Conservation (phyloP, 2,329 filamentous ascomycete species). For the Rosellinia necatrix region DNA sequence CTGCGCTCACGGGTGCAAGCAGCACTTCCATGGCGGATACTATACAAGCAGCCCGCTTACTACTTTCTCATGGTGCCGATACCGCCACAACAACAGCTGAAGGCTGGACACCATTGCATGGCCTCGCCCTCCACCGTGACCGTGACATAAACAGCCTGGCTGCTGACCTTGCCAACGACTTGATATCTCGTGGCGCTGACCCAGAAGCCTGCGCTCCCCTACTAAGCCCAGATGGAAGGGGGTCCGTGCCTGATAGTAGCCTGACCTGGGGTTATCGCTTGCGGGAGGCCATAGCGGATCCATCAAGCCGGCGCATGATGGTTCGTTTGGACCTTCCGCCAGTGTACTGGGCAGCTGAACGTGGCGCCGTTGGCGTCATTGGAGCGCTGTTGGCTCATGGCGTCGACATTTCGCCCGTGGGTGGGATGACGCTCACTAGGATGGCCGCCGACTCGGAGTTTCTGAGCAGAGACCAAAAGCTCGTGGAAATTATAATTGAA, state of each 20-base stretch:
- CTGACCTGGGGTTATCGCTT: background rate
- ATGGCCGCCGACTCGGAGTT: background rate
- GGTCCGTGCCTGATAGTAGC: background rate
- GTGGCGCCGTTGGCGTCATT: background rate
- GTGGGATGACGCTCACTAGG: background rate
- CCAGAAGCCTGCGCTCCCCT: background rate
- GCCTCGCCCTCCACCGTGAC: conserved; percentile 2
- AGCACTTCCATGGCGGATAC: background rate
- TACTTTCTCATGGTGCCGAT: background rate
- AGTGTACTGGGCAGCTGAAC: background rate
- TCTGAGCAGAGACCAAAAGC: background rate
- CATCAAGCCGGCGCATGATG: background rate
- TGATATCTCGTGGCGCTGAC: background rate
- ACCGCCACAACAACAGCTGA: background rate
- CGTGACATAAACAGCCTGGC: background rate
- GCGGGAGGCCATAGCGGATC: background rate
- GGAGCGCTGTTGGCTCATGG: background rate
- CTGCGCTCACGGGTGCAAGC: background rate
- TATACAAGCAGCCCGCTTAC: background rate
- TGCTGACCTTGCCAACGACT: background rate
- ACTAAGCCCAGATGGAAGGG: background rate
- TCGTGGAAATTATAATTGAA: background rate
- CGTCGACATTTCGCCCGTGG: background rate
- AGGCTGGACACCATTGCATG: background rate
- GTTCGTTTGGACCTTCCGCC: background rate